Base-by-base conservation (phyloP, 2,329 filamentous ascomycete genomes). In the Boeremia lycopersici region DNA sequence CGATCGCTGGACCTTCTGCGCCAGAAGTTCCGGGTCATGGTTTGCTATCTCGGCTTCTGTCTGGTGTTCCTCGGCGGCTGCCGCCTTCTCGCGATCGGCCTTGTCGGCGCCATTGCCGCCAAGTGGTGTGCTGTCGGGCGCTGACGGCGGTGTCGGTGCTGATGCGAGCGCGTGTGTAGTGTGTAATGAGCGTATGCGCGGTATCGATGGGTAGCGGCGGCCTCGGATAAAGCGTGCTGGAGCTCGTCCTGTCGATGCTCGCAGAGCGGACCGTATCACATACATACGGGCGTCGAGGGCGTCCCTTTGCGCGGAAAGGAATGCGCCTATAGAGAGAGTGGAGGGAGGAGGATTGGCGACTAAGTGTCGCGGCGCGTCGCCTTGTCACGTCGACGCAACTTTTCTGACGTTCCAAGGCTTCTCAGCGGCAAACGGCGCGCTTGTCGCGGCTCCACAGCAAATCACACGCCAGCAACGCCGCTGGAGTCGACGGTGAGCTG, bases 221-320 rank as follows among this genome's bases (percentile, higher is more conserved):
- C 71, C 65, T 61, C 60, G 66, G 63, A 76, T 71, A 35, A 73
- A 53, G 64, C 68, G 68, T 58, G 70, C 67, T 63, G 73, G 70
- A 62, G 70, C 67, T 65, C 70, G 73, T 69, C 62, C 67, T 50
- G 58, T 67, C 43, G 73, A 74, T 63, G 75, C 71, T 70, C 74
- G 73, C 70, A 77, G 69, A 64, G 74, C 72, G 60, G 70, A 69
- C 66, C 73, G 74, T 61, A 74, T 70, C 63, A 70, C 72, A 68
- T 76, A 76, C 76, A 78, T 78, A 65, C 70, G 72, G 69, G 62
- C 60, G 56, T 65, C 52, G 52, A 35, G 52, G 41, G 42, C 52
- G 41, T 17, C 47, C 52, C 46, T 38, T 41, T 15, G 26, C 51
- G 53, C 47, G 39, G 30, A 53, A 53, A 48, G 56, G 46, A 44